Evolutionary conservation across 768 basidiomycete species (phyloP).

Genomic region (Suillus spraguei): DNA sequence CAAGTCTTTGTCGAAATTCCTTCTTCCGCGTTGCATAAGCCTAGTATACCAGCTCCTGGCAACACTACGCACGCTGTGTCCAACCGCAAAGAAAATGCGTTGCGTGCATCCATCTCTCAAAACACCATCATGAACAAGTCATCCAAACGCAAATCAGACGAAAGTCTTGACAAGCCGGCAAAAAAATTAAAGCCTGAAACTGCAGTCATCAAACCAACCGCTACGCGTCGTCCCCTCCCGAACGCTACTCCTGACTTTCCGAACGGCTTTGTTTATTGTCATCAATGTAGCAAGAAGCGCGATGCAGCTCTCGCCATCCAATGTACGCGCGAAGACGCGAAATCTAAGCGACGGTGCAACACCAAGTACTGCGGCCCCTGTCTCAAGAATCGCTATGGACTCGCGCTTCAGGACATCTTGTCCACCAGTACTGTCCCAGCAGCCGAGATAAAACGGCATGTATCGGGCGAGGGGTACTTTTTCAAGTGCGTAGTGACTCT

Average conservation of each 20-base stretch:
- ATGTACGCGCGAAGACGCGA: constrained; percentile 38
- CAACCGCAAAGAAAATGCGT: constrained; percentile 48
- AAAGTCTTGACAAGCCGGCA: constrained; percentile 22
- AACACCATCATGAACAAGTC: constrained; percentile 34
- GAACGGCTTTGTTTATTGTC: constrained; percentile 57
- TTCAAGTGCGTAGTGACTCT: constrained; percentile 49
- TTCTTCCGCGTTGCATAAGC: constrained; percentile 42
- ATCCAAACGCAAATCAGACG: constrained; percentile 56
- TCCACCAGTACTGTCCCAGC: constrained; percentile 34
- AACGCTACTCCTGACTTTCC: constrained; percentile 34
- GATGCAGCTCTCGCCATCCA: constrained; percentile 42
- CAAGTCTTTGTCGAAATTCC: constrained; percentile 66
- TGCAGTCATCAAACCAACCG: constrained; percentile 18
- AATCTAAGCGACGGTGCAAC: constrained; percentile 47
- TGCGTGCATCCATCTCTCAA: constrained; percentile 34
- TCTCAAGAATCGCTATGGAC: constrained; percentile 66
- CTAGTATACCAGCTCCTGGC: constrained; percentile 19
- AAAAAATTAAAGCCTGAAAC: constrained; percentile 27
- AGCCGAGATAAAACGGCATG: constrained; percentile 28
- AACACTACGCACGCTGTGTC: constrained; percentile 27
- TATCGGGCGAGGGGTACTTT: constrained; percentile 38
- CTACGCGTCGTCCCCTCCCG: constrained; percentile 17
- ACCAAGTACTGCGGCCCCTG: constrained; percentile 67
- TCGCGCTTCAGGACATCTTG: constrained; percentile 44
- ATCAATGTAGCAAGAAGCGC: constrained; percentile 71